Evolutionary conservation across 2,329 filamentous ascomycete species (phyloP), one percentile per base, ranked within the genome.

Genomic region (Diaporthe nobilis): DNA sequence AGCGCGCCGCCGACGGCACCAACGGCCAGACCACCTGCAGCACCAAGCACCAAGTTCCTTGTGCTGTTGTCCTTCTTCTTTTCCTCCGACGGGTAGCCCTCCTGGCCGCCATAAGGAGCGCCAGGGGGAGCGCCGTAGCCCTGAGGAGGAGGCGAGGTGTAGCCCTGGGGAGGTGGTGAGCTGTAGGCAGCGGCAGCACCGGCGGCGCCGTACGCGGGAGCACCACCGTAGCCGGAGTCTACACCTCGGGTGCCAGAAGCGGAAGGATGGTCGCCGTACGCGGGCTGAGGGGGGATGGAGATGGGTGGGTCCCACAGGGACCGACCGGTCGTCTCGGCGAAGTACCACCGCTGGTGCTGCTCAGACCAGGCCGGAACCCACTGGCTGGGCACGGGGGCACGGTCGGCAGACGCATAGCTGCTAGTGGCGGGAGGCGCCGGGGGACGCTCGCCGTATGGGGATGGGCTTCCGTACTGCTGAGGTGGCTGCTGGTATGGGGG

Each of bases 361-460:
- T 88, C 87, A 77, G 92, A 90, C 83, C 87, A 92, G 79, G 90
- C 87, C 60, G 88, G 85, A 31, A 83, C 81, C 90, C 90, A 92
- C 78, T 90, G 90, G 63, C 85, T 78, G 34, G 90, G 85, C 71
- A 90, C 83, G 47, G 87, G 83, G 58, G 89, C 86, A 80, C 83
- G 84, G 72, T 82, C 82, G 1, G 82, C 31, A 47, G 68, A 55
- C 2, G 6, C 37, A 3, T 81, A 75, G 49, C 68, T 78, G 81
- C 10, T 80, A 78, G 15, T 72, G 71, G 79, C 80, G 80, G 20
- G 28, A 1, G 80, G 77, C 51, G 78, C 81, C 25, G 73, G 74
- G 51, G 77, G 79, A 13, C 76, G 75, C 15, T 75, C 76, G 47
- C 76, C 78, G 57, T 80, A 76, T 17, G 75, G 76, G 12, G 53